Evolutionary conservation across 352 stramenopile species (phyloP), one percentile per base, ranked within the genome.

Genomic region (Pythium apleroticum): DNA sequence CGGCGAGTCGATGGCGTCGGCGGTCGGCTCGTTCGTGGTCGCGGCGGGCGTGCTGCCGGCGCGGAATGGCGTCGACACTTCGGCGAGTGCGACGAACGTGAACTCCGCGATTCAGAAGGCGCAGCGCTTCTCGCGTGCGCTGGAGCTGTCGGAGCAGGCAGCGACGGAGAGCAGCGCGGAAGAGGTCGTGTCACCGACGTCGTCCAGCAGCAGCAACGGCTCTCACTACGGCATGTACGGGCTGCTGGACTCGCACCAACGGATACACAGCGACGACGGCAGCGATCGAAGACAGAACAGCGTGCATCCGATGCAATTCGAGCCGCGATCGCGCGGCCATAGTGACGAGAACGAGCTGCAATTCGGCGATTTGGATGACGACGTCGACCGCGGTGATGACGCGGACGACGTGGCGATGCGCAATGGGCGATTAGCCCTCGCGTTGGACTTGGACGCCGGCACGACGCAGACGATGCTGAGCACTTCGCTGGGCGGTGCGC

Each of bases 381-480:
- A 57, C 20, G 17, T 65, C 52, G 52, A 63, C n/a, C 46, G 30
- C 33, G 24, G 4, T 62, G 57, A 75, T 37, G 33, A 54, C 11
- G 70, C 73, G 0, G 54, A 66, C 5, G 69, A 80, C 10, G 64
- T 60, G 17, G 63, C 66, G 53, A 63, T 68, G 33, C 60, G 66
- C 41, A 63, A 66, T 43, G 61, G 66, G 33, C 60, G 68, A 4
- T 69, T 89, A 39, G 77, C 84, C 30, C 78, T 90, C 19, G 72
- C 78, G 22, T 45, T 93, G 52, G 77, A 91, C 57, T 81, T 89
- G 66, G 82, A 91, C 62, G 85, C 77, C 0, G 79, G 88, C 52
- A 80, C 77, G 20, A 78, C 80, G 24, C 43, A 57, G 25, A 66
- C 30, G 5, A 24, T 63, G 17, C 22, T 62, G 0, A 63, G 57